Base-by-base conservation (phyloP, 495 filamentous ascomycete species). In the Aspergillus baeticus region DNA sequence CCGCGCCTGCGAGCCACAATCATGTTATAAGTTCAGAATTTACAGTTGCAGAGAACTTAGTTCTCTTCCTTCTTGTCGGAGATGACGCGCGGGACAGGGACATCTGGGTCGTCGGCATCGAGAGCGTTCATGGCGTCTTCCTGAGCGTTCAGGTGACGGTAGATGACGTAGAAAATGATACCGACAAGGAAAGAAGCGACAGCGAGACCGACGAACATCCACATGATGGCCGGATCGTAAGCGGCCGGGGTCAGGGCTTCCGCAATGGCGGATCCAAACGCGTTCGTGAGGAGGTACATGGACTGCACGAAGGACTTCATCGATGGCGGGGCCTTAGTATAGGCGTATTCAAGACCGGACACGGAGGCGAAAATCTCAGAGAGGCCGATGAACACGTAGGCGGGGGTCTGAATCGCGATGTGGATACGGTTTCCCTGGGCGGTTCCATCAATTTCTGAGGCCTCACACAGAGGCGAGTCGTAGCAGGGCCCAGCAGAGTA, bases 291-390 rank as follows among this genome's bases (percentile, higher is more conserved):
- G 43, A 91, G 81, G 66, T 83, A 86, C 66, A 91, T 77, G 1
- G 86, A 81, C 61, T 85, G 85, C 51, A 92, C 87, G 61, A 92
- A 84, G n/a, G 86, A 88, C 47, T 87, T 83, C 87, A 93, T 91
- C 63, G 84, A 89, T 60, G 81, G 83, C 6, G 91, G 91, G 0
- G 91, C 89, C 75, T 93, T 91, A 66, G 85, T 89, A 71, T 87
- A 92, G 29, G 90, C 91, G 63, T 92, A 91, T 66, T 89, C 86
- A 14, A 88, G 74, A 51, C 76, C 78, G 18, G 85, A 88, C 67
- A 90, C 85, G 44, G 79, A 86, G 15, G 86, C 86, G 68, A 91
- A 84, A 61, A 90, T 89, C 70, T 91, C 88, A 21, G 85, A 86
- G 31, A 90, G 59, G 64, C 81, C 88, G 55, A 89, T 85, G 50